A percentile compares a stretch with the other conserved stretches of the same genome.
Conservation (phyloP, 2,329 filamentous ascomycete genomes). For the Botryotinia narcissicola region DNA sequence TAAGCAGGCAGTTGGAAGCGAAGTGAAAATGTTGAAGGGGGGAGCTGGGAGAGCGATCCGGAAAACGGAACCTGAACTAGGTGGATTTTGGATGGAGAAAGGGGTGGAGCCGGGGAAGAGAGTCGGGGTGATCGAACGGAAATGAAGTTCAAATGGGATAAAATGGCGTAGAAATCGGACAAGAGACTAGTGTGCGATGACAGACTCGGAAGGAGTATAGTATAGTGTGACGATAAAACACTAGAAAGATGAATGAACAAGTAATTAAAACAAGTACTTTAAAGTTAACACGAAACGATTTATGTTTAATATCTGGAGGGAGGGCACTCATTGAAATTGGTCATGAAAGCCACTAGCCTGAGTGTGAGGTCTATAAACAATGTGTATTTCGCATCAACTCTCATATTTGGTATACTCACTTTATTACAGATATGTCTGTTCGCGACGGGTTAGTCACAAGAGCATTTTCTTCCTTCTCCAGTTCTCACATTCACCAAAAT, state of each 20-base stretch:
- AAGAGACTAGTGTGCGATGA: neutral
- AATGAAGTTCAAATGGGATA: neutral
- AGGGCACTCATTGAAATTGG: neutral
- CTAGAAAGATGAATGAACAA: neutral
- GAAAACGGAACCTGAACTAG: too few species aligned
- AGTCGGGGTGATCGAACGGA: neutral
- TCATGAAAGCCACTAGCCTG: neutral
- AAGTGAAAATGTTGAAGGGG: neutral
- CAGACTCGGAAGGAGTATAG: neutral
- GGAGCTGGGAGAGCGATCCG: neutral
- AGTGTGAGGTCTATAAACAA: neutral
- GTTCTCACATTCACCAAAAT: neutral
- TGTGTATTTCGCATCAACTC: neutral
- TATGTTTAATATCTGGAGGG: neutral
- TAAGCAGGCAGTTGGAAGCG: neutral
- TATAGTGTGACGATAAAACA: slow-evolving; percentile 3
- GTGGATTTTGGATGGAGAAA: neutral
- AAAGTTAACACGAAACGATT: neutral
- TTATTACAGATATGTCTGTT: neutral
- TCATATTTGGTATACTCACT: neutral
- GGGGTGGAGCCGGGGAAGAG: neutral
- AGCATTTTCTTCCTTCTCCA: neutral
- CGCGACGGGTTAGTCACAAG: neutral
- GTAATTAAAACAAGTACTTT: neutral
- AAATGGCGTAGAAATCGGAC: neutral